Base-by-base conservation (phyloP, 192 early-diverging fungal genomes). In the Gryganskiella cystojenkinii region DNA sequence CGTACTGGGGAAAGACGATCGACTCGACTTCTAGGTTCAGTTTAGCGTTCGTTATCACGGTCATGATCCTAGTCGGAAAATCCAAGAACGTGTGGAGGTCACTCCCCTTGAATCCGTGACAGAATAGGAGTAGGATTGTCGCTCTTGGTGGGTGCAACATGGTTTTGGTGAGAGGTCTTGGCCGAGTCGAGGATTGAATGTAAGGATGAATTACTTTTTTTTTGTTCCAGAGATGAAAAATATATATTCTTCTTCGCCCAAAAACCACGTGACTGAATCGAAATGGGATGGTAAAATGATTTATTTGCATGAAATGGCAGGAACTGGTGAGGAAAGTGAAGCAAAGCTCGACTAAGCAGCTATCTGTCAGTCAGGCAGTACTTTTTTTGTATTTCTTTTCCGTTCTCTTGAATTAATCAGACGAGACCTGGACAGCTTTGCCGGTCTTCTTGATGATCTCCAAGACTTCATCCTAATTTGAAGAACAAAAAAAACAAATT, bases 81-180 rank as follows among this genome's bases (percentile, higher is more conserved):
- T 85, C 85, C 71, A 88, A 59, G 14, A 67, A 64, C 3, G 71
- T 72, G 61, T 56, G 68, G 50, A 60, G 58, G 61, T 87, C 87
- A 67, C 80, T 71, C 6, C 88, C 88, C 51, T 79, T 74, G 57
- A 88, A 90, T 4, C 88, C 88, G 66, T 90, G 88, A 14, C 88
- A 64, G 56, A 88, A 90, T 28, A 90, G 31, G 7, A 90, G 67
- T 8, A 90, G 62, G 6, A 88, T 58, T 33, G 82, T 83, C 51
- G 84, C 79, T 30, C 45, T 69, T 37, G 60, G 65, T 14, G 56
- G 53, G 15, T 33, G 20, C 33, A 78, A 25, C 66, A 78, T 78
- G 6, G 10, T 56, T 27, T 43, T 33, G 40, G 5, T 22, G 13
- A 34, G n/a, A 50, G 11, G 17, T 3, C 49, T 9, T 9, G n/a